Conservation (phyloP, 371 early-diverging fungal species). For the Mucor saturninus region DNA sequence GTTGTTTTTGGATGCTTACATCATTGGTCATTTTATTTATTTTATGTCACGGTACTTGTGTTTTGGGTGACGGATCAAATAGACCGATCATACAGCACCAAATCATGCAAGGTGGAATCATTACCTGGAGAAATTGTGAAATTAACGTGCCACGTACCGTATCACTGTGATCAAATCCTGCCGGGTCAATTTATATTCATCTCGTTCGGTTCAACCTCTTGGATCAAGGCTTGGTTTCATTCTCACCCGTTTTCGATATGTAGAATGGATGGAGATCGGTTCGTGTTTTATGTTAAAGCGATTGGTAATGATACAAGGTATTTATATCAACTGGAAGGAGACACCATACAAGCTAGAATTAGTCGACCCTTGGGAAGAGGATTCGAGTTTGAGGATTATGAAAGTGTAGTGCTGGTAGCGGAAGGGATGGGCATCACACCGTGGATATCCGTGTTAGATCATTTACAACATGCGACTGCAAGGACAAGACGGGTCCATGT, state of each 20-base stretch:
- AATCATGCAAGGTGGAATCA: constrained; percentile 17
- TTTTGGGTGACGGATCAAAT: constrained; percentile 44
- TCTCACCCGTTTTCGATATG: constrained; percentile 49
- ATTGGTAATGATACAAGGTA: constrained; percentile 27
- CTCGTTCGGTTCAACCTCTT: constrained; percentile 20
- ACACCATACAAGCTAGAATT: constrained; percentile 19
- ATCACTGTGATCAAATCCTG: neutral
- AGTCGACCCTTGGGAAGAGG: constrained; percentile 41
- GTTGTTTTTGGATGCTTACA: constrained; percentile 32
- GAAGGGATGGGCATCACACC: constrained; percentile 54
- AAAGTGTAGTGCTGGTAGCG: constrained; percentile 36
- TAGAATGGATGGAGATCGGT: constrained; percentile 20
- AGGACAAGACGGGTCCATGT: constrained; percentile 23
- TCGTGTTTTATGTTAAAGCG: constrained; percentile 41
- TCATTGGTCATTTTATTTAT: constrained; percentile 39
- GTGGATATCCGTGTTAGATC: constrained; percentile 44
- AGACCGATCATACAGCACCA: constrained; percentile 17
- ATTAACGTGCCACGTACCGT: constrained; percentile 27
- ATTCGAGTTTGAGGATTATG: constrained; percentile 33
- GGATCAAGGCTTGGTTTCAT: constrained; percentile 8
- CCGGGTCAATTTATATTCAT: constrained; percentile 43
- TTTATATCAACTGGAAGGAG: constrained; percentile 9
- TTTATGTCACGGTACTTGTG: constrained; percentile 30
- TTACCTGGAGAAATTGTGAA: constrained; percentile 35
- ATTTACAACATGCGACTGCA: constrained; percentile 19